Conservation (phyloP, 2,329 filamentous ascomycete genomes). For the Penicillium sp. region DNA sequence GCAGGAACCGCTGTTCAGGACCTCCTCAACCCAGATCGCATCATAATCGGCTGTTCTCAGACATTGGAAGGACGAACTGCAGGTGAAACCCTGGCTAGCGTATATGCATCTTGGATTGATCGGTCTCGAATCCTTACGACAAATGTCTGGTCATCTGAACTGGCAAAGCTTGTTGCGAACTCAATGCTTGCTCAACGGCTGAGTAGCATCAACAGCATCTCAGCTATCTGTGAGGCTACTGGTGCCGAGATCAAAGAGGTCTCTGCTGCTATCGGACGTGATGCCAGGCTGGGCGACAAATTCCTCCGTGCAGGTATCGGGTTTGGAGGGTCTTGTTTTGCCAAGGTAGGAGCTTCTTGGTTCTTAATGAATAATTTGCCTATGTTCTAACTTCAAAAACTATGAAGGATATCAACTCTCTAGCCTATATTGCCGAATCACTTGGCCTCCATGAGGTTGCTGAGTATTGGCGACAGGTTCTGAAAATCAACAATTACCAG, state of each 20-base stretch:
- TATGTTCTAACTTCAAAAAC: conserved; percentile 53
- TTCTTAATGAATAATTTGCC: neutral
- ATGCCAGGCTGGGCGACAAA: conserved; percentile 71
- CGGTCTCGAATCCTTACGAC: conserved; percentile 69
- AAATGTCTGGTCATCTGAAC: conserved; percentile 76
- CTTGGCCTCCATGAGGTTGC: conserved; percentile 72
- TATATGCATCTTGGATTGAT: conserved; percentile 75
- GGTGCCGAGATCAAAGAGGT: conserved; percentile 76
- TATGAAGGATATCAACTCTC: conserved; percentile 73
- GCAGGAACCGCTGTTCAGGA: conserved; percentile 76
- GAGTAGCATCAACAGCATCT: conserved; percentile 78
- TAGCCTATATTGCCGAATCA: conserved; percentile 73
- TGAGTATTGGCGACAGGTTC: conserved; percentile 74
- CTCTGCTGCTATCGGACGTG: conserved; percentile 66
- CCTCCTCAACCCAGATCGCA: conserved; percentile 70
- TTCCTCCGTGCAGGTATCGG: conserved; percentile 75
- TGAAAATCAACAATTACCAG: conserved; percentile 77
- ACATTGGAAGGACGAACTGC: conserved; percentile 65
- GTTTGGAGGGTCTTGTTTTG: conserved; percentile 66
- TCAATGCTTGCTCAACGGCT: conserved; percentile 80
- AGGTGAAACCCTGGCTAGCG: conserved; percentile 63
- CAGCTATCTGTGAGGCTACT: conserved; percentile 74
- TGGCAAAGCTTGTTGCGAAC: conserved; percentile 78
- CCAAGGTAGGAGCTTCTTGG: neutral
- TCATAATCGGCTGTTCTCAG: conserved; percentile 71